These are phyloP conservation scores for Stentor coeruleus DNA, from an alignment of 73 alveolate genomes.

Conservation along the genomic window DNA sequence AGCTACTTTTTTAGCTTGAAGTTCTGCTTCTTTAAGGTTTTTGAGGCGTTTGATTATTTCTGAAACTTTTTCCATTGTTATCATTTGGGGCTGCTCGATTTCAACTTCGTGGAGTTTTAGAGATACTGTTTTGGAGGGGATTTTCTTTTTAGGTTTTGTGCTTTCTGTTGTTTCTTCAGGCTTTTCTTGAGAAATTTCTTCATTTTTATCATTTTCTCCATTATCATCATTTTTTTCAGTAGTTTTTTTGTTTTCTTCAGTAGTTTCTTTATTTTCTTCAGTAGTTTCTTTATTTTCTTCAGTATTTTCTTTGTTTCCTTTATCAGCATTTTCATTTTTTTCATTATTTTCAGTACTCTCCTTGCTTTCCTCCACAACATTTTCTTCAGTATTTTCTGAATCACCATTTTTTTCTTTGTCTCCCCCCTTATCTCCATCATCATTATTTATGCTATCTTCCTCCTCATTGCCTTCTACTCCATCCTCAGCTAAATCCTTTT, in stretches of 20 bases:
- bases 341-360: too few species aligned
- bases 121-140: neutral
- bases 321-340: neutral
- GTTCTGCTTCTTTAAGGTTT: neutral
- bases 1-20: neutral
- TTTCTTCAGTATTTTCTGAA: too few species aligned
- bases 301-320: neutral
- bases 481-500: neutral
- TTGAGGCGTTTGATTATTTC: neutral
- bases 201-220: too few species aligned
- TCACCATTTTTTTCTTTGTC: too few species aligned
- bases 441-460: too few species aligned
- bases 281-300: neutral
- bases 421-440: too few species aligned
- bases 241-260: too few species aligned
- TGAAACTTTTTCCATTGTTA: neutral
- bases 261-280: too few species aligned
- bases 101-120: conserved; percentile 5
- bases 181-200: too few species aligned
- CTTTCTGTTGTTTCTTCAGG: neutral
- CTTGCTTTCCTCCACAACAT: too few species aligned
- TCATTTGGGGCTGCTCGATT: neutral
- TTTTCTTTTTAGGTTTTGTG: conserved; percentile 13
- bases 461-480: too few species aligned
- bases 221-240: too few species aligned